Percentiles rank a stretch among this genome's conserved stretches.
Conservation (phyloP, 1,284 basidiomycete genomes). For the Ustilago tritici region DNA sequence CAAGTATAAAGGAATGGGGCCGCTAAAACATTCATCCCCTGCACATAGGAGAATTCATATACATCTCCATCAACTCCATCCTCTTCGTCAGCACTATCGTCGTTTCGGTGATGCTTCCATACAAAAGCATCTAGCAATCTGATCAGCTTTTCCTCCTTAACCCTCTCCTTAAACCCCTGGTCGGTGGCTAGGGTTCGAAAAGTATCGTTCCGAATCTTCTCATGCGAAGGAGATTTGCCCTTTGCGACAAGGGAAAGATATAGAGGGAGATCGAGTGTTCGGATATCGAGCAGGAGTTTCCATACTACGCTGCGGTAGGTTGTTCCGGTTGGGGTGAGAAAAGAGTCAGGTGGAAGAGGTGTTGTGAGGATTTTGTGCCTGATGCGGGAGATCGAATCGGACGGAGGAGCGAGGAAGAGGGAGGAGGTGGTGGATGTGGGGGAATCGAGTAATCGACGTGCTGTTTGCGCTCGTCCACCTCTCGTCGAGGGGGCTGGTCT, state of each 20-base stretch:
- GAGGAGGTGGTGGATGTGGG: constrained; percentile 10
- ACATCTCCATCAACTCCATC: constrained; percentile 62
- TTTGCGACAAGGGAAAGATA: constrained; percentile 56
- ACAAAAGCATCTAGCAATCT: constrained; percentile 94
- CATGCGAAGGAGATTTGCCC: constrained; percentile 56
- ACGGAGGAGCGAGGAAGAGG: constrained; percentile 1
- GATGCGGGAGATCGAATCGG: constrained; percentile 35
- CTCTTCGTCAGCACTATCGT: constrained; percentile 73
- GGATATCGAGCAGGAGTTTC: constrained; percentile 60
- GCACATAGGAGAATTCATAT: constrained; percentile 89
- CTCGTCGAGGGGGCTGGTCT: background rate
- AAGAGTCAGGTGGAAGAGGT: constrained; percentile 30
- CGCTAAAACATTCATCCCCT: constrained; percentile 98
- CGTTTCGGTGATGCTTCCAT: constrained; percentile 80
- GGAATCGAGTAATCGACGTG: constrained; percentile 13
- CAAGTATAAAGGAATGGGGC: constrained; percentile 96
- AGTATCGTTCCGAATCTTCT: constrained; percentile 73
- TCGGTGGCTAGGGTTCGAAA: constrained; percentile 92
- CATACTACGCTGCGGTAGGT: constrained; percentile 53
- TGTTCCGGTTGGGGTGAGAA: constrained; percentile 22
- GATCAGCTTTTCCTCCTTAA: constrained; percentile 95
- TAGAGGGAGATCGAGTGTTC: constrained; percentile 29
- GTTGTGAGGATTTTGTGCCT: constrained; percentile 43
- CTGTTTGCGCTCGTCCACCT: constrained; percentile 4
- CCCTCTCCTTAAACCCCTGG: constrained; percentile 90